Conservation (phyloP, 164 flowering plant species). For the Protea cynaroides region DNA sequence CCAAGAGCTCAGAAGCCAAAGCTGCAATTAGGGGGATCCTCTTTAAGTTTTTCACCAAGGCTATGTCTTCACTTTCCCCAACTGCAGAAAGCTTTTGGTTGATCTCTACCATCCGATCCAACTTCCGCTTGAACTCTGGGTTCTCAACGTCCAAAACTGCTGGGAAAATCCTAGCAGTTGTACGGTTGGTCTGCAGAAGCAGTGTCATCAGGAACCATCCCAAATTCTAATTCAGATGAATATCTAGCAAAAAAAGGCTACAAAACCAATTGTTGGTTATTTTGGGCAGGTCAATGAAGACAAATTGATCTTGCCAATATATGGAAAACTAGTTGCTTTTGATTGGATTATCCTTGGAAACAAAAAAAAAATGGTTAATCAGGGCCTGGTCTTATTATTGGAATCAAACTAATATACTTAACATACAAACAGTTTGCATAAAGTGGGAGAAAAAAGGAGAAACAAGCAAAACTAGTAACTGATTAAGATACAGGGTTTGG, state of each 20-base stretch:
- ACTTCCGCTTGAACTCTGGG: conserved; percentile 93
- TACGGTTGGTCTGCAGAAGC: conserved; percentile 79
- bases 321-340: too few relatives aligned
- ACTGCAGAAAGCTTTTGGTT: conserved; percentile 59
- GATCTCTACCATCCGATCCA: conserved; percentile 90
- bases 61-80: conserved; percentile 56
- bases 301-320: too few relatives aligned
- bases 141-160: conserved; percentile 96
- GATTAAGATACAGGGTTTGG: too few relatives aligned
- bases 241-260: neutral
- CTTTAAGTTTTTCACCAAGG: conserved; percentile 82
- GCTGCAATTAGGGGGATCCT: conserved; percentile 81
- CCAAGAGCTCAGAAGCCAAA: conserved; percentile 70
- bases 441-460: too few relatives aligned
- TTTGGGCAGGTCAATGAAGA: too few relatives aligned
- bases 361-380: too few relatives aligned
- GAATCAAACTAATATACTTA: too few relatives aligned
- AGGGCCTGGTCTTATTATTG: too few relatives aligned
- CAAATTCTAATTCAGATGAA: neutral
- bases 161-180: conserved; percentile 94
- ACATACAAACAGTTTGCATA: too few relatives aligned
- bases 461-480: too few relatives aligned
- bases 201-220: neutral
- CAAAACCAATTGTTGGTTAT: too few relatives aligned
- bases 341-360: too few relatives aligned